Evolutionary conservation across 2,329 filamentous ascomycete genomes (phyloP).

Genomic region (Penicillium sp.): DNA sequence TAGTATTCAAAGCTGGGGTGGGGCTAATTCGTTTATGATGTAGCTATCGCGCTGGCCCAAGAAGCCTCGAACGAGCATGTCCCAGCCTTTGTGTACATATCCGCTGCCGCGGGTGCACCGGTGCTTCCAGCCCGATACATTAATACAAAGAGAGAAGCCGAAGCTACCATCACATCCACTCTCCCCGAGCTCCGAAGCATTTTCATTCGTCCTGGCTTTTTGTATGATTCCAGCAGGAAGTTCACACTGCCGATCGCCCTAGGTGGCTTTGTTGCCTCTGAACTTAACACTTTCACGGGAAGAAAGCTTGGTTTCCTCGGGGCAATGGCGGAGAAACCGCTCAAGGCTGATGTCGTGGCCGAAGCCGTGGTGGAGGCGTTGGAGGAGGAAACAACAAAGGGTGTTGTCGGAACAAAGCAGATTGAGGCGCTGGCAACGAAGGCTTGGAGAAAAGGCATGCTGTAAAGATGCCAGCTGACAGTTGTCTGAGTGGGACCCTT

Average conservation of each 20-base stretch:
- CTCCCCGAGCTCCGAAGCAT: slow-evolving; percentile 75
- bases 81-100: slow-evolving; percentile 78
- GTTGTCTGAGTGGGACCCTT: neutral
- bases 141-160: slow-evolving; percentile 85
- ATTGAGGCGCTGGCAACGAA: slow-evolving; percentile 79
- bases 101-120: slow-evolving; percentile 80
- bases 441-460: slow-evolving; percentile 87
- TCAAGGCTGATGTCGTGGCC: slow-evolving; percentile 83
- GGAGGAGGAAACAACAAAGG: slow-evolving; percentile 67
- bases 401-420: slow-evolving; percentile 72
- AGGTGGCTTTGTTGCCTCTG: slow-evolving; percentile 68
- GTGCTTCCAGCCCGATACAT: slow-evolving; percentile 84
- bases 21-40: slow-evolving; percentile 27
- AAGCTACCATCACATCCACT: slow-evolving; percentile 67
- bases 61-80: slow-evolving; percentile 67
- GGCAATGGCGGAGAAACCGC: slow-evolving; percentile 76
- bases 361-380: slow-evolving; percentile 88
- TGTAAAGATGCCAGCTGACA: slow-evolving; percentile 50
- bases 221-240: slow-evolving; percentile 80
- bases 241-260: slow-evolving; percentile 84
- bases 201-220: slow-evolving; percentile 80
- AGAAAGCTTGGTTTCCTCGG: slow-evolving; percentile 78
- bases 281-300: slow-evolving; percentile 74
- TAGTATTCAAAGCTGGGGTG: neutral
- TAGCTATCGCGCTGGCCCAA: slow-evolving; percentile 76